phyloP scores from a whole-genome alignment of 2,329 filamentous ascomycete genomes.

The Verticillium klebahnii region DNA sequence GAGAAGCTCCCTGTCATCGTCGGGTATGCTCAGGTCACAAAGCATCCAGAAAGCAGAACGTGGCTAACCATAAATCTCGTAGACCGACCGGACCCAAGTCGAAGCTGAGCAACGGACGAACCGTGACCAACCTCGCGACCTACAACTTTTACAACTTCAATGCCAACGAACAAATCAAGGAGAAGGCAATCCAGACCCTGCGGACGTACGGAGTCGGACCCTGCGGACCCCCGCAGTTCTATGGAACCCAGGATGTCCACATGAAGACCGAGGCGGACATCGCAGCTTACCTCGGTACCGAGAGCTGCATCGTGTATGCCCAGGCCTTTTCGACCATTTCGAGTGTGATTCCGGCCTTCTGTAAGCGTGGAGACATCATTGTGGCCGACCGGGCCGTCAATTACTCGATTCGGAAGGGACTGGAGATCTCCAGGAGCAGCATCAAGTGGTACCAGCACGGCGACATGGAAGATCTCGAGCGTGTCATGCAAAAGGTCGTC shows the following conservation, averaged over 20 bases:
- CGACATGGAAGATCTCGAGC: slow-evolving; percentile 89
- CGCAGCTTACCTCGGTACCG: slow-evolving; percentile 80
- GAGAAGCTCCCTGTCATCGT: slow-evolving; percentile 85
- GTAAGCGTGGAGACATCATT: slow-evolving; percentile 95
- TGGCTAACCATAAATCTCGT: slow-evolving; percentile 4
- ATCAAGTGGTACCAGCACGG: slow-evolving; percentile 95
- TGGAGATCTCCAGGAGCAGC: slow-evolving; percentile 87
- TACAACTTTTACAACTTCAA: slow-evolving; percentile 99
- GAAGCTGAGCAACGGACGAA: slow-evolving; percentile 83
- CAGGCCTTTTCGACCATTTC: slow-evolving; percentile 95
- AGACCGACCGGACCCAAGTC: slow-evolving; percentile 87
- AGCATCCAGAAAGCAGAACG: not conserved
- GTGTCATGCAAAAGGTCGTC: slow-evolving; percentile 76
- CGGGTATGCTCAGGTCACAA: slow-evolving; percentile 51
- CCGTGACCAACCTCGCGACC: slow-evolving; percentile 87
- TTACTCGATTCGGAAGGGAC: slow-evolving; percentile 87
- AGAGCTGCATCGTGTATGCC: slow-evolving; percentile 90
- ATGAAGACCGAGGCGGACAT: slow-evolving; percentile 96
- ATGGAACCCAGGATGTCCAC: slow-evolving; percentile 96
- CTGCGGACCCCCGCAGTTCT: slow-evolving; percentile 95
- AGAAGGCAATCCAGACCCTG: slow-evolving; percentile 90
- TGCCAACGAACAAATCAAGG: slow-evolving; percentile 84
- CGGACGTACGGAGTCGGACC: slow-evolving; percentile 95
- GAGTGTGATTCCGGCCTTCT: slow-evolving; percentile 95
- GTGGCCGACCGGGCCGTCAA: slow-evolving; percentile 92